Base-by-base conservation (phyloP, 116 monocot genomes). In the Iris pallida region DNA sequence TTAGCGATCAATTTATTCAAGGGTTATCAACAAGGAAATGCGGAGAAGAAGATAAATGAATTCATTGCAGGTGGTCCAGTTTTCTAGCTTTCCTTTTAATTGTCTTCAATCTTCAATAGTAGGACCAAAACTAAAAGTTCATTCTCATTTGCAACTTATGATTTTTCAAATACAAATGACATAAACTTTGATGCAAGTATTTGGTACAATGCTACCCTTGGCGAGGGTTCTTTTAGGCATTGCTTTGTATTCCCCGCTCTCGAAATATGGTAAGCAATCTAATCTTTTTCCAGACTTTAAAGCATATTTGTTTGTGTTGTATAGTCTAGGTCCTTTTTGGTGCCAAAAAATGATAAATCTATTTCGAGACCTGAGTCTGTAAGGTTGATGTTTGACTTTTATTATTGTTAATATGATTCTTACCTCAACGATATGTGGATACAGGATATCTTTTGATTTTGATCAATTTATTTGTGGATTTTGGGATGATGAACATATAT, bases 121-220 rank as follows among this genome's bases (percentile, higher is more conserved):
- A 47, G 47, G 40, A 16, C 18, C 48, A 20, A 64, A 43, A 64
- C 64, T 47, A 16, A 64, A 43, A 56, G 4, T 30, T 30, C 5
- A 17, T 8, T 49, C 20, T 10, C 62, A 30, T 3, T 30, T 85
- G 80, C 78, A 91, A 87, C 91, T 66, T 91, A 77, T 80, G 91
- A 91, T 45, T 84, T 91, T 45, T 51, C 71, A 43, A 63, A 85
- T 60, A 77, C 91, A 11, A 56, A 65, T 45, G 65, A 44, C 41
- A 75, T 51, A 4, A 72, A 62, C 8, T 84, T 72, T 53, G 75
- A 80, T 68, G 70, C 80, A 52, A 78, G 47, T 51, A 73, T 87
- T 46, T 80, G 84, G 80, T 91, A 87, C 62, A 91, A 91, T 66
- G 81, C 91, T 49, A 87, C 84, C 16, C 61, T 49, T 4, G 43